Conservation (phyloP, 495 filamentous ascomycete species). For the Podospora anserina region DNA sequence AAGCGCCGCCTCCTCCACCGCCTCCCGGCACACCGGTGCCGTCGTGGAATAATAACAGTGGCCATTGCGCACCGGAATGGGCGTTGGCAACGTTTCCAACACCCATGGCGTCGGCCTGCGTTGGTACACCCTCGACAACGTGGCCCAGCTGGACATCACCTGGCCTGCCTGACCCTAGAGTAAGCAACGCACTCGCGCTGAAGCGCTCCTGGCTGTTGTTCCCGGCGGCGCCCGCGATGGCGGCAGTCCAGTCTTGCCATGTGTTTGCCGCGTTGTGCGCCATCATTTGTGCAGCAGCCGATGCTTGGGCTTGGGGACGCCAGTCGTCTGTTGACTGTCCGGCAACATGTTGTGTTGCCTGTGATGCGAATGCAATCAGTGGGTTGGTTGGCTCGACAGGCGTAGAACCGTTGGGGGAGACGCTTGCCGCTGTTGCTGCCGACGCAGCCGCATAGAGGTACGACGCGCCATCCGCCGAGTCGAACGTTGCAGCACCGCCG, state of each 20-base stretch:
- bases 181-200: conserved; percentile 43
- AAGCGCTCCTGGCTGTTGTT: conserved; percentile 42
- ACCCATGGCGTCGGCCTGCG: conserved; percentile 18
- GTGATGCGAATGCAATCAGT: conserved; percentile 35
- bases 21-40: conserved; percentile 11
- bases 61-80: conserved; percentile 29
- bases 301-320: conserved; percentile 25
- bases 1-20: conserved; percentile 7
- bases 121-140: conserved; percentile 11
- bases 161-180: conserved; percentile 31
- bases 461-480: conserved; percentile 18
- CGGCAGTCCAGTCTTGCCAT: conserved; percentile 49
- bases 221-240: conserved; percentile 32
- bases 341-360: conserved; percentile 35
- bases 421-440: conserved; percentile 15
- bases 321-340: conserved; percentile 29
- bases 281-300: conserved; percentile 20
- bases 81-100: conserved; percentile 8
- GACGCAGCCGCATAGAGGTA: conserved; percentile 27
- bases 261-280: conserved; percentile 31
- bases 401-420: conserved; percentile 1
- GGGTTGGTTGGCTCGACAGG: conserved; percentile 27
- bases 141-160: conserved; percentile 25
- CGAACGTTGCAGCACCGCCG: conserved; percentile 24
- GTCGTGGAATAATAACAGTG: conserved; percentile 30